Percentiles rank a stretch among this genome's conserved stretches.
phyloP scores from a whole-genome alignment of 78 protist species.

The Anaeramoeba flamelloides region DNA sequence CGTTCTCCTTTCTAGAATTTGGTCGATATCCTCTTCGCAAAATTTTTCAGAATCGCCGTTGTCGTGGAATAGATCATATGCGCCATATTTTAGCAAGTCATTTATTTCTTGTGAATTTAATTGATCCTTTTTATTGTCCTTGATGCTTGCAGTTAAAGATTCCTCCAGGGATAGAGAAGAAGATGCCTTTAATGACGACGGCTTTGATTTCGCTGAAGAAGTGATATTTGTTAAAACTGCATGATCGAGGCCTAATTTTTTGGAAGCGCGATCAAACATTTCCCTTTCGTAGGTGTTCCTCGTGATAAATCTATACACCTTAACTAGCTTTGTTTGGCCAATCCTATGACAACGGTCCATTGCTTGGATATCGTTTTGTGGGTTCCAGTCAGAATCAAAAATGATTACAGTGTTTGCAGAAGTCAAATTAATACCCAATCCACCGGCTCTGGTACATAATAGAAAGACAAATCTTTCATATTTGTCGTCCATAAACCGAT shows the following conservation, averaged over 20 bases:
- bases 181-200: too few relatives aligned
- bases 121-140: too few relatives aligned
- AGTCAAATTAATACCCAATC: slow-evolving; percentile 83
- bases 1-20: too few relatives aligned
- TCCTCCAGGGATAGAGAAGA: too few relatives aligned
- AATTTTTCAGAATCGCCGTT: slow-evolving; percentile 2
- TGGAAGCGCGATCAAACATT: slow-evolving; percentile 57
- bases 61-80: slow-evolving; percentile 2
- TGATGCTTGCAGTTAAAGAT: too few relatives aligned
- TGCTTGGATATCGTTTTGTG: slow-evolving; percentile 83
- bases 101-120: slow-evolving; percentile 28
- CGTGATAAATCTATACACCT: slow-evolving; percentile 68
- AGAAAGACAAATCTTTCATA: slow-evolving; percentile 39
- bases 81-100: slow-evolving; percentile 22
- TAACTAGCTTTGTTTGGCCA: slow-evolving; percentile 47
- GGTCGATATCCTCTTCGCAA: too few relatives aligned
- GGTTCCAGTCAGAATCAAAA: slow-evolving; percentile 93
- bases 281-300: slow-evolving; percentile 53
- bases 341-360: too few relatives aligned
- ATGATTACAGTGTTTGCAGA: slow-evolving; percentile 91
- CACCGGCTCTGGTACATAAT: slow-evolving; percentile 88
- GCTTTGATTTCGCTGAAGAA: too few relatives aligned
- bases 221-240: slow-evolving; percentile 47
- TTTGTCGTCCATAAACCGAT: slow-evolving; percentile 27
- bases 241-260: slow-evolving; percentile 58